Conservation (phyloP, 1,139 yeast species). For the Lodderomyces theae region DNA sequence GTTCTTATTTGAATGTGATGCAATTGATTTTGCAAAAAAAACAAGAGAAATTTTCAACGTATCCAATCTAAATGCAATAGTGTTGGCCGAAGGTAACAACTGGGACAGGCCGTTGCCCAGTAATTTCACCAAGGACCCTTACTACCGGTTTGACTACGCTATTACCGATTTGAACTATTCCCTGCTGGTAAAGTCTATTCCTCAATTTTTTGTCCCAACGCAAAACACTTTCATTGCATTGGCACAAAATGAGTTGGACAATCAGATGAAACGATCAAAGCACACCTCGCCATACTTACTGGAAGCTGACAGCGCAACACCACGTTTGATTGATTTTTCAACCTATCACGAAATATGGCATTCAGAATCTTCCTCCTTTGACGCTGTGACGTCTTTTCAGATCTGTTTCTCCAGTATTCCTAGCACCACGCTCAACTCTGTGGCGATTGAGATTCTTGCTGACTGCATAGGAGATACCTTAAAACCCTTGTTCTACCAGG, state of each 20-base stretch:
- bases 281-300: not conserved
- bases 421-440: conserved; percentile 31
- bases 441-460: conserved; percentile 49
- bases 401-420: conserved; percentile 24
- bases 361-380: conserved; percentile 17
- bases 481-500: conserved; percentile 43
- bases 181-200: conserved; percentile 3
- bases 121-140: conserved; percentile 14
- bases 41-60: conserved; percentile 10
- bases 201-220: conserved; percentile 9
- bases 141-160: conserved; percentile 21
- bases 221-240: conserved; percentile 9
- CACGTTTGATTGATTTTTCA: conserved; percentile 18
- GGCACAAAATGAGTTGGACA: conserved; percentile 13
- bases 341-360: conserved; percentile 50
- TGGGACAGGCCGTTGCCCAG: not conserved
- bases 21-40: conserved; percentile 8
- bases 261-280: conserved; percentile 8
- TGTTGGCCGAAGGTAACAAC: conserved; percentile 7
- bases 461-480: conserved; percentile 43
- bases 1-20: conserved; percentile 20
- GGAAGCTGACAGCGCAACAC: conserved; percentile 7
- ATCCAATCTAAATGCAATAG: conserved; percentile 10
- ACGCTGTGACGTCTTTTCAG: conserved; percentile 42
- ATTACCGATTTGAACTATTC: conserved; percentile 12